Percentiles rank a stretch among this genome's conserved stretches.
These are phyloP conservation scores for Scheffersomyces insectosa DNA, from an alignment of 1,139 yeast genomes.

Conservation along the genomic window DNA sequence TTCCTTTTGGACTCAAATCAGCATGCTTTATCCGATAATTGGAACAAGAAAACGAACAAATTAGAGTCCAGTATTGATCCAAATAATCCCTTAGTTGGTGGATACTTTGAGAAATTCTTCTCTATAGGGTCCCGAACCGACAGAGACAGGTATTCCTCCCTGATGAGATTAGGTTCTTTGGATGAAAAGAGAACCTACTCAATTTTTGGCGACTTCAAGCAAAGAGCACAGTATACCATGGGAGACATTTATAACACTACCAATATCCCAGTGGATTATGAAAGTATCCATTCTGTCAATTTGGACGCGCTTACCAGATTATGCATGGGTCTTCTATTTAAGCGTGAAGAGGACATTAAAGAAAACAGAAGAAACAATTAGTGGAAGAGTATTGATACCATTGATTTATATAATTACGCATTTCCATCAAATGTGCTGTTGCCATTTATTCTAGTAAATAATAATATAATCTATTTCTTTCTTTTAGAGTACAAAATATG, in stretches of 20 bases:
- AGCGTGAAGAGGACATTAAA: conserved; percentile 7
- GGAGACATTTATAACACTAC: conserved; percentile 1
- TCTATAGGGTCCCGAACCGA: background rate
- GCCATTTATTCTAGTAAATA: too few relatives aligned
- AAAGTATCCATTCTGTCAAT: conserved; percentile 5
- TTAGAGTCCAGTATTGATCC: background rate
- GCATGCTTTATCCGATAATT: conserved; percentile 9
- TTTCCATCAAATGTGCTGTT: too few relatives aligned
- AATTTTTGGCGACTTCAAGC: conserved; percentile 1
- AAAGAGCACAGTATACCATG: background rate
- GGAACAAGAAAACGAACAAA: conserved; percentile 5
- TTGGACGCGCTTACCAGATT: conserved; percentile 8
- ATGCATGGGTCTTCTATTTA: conserved; percentile 6
- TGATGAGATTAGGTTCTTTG: background rate
- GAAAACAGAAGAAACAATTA: background rate
- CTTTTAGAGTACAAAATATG: too few relatives aligned
- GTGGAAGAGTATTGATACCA: too few relatives aligned
- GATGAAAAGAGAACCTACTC: conserved; percentile 1
- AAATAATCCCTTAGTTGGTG: background rate
- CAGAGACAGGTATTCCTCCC: conserved; percentile 1
- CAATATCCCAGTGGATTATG: conserved; percentile 2
- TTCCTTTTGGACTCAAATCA: conserved; percentile 6
- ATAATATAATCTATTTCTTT: too few relatives aligned
- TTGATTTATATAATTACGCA: too few relatives aligned
- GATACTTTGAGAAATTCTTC: background rate